phyloP scores from a whole-genome alignment of 1,284 basidiomycete species.

The Xerocomus minutiporus region DNA sequence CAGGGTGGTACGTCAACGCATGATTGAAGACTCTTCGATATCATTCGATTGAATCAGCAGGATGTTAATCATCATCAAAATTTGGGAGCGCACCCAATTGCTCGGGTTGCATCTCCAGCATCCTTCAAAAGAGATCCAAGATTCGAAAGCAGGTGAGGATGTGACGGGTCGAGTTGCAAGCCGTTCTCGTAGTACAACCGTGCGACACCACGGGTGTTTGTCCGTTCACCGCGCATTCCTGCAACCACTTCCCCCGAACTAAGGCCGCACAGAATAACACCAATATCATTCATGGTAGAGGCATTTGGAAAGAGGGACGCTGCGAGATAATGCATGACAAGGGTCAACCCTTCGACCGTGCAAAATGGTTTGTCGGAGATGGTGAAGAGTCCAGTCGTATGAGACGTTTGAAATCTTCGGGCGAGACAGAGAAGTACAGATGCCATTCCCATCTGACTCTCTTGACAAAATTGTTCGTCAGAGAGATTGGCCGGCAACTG shows the following conservation, averaged over 20 bases:
- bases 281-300: slow-evolving; percentile 58
- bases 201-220: slow-evolving; percentile 41
- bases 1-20: slow-evolving; percentile 51
- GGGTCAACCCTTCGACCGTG: slow-evolving; percentile 43
- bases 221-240: slow-evolving; percentile 12
- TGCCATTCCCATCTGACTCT: slow-evolving; percentile 42
- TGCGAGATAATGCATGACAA: slow-evolving; percentile 57
- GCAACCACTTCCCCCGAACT: slow-evolving; percentile 30
- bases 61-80: background rate
- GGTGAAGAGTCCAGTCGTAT: slow-evolving; percentile 24
- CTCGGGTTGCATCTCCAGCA: slow-evolving; percentile 47
- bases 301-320: slow-evolving; percentile 50
- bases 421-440: slow-evolving; percentile 54
- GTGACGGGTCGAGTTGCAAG: slow-evolving; percentile 47
- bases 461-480: slow-evolving; percentile 19
- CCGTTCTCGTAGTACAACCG: slow-evolving; percentile 53
- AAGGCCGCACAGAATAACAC: slow-evolving; percentile 52
- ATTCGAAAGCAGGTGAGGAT: slow-evolving; percentile 60
- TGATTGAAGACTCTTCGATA: slow-evolving; percentile 24
- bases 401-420: slow-evolving; percentile 44
- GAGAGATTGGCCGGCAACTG: slow-evolving; percentile 21
- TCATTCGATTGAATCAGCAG: slow-evolving; percentile 7
- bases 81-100: slow-evolving; percentile 41
- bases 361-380: slow-evolving; percentile 37
- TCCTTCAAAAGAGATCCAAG: slow-evolving; percentile 60